phyloP scores from a whole-genome alignment of 257 asterid species.

The Solanum habrochaites region DNA sequence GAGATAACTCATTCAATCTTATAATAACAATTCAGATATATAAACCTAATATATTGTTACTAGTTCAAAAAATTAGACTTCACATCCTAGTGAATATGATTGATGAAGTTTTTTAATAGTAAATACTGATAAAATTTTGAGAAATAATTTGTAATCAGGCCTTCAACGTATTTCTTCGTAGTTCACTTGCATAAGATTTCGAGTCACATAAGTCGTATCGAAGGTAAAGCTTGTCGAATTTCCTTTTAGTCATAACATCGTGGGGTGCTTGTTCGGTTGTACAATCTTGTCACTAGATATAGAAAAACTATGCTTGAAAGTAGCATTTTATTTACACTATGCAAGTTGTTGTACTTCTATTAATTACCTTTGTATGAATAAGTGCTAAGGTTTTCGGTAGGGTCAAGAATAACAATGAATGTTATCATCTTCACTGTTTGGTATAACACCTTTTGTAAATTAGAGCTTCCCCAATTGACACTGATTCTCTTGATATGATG shows the following conservation, averaged over 20 bases:
- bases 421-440: not conserved
- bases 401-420: not conserved
- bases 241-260: not conserved
- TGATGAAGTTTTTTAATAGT: not conserved
- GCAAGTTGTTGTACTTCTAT: not conserved
- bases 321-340: not conserved
- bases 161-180: too few species aligned
- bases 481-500: not conserved
- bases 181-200: too few species aligned
- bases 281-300: not conserved
- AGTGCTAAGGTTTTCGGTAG: not conserved
- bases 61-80: not conserved
- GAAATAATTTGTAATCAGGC: too few species aligned
- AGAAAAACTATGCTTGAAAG: not conserved
- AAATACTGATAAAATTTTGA: not conserved
- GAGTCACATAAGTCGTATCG: conserved; percentile 30
- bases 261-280: not conserved
- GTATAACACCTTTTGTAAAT: not conserved
- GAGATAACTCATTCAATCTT: not conserved
- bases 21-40: not conserved
- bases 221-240: conserved; percentile 15
- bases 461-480: not conserved
- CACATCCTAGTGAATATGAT: not conserved
- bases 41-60: not conserved
- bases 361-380: not conserved